These are phyloP conservation scores for Boletus rubescentipes DNA, from an alignment of 768 basidiomycete genomes.

Conservation along the genomic window DNA sequence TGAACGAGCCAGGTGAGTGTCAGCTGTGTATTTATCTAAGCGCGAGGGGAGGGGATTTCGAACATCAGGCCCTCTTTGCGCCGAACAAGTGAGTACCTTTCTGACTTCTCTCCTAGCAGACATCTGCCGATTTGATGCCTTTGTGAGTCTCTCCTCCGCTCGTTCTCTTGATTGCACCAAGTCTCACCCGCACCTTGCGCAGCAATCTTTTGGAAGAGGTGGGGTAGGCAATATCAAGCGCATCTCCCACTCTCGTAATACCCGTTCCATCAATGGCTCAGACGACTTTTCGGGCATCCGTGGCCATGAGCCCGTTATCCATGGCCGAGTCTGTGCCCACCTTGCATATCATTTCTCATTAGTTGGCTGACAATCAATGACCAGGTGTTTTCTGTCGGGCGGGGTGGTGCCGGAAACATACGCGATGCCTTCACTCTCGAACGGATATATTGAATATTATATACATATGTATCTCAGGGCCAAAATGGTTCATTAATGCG, in stretches of 20 bases:
- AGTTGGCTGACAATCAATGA: neutral
- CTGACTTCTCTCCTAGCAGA: conserved; percentile 17
- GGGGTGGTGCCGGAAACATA: conserved; percentile 87
- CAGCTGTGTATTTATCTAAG: neutral
- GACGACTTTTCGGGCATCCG: conserved; percentile 52
- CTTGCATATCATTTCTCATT: neutral
- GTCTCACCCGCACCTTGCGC: neutral
- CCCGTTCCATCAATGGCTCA: conserved; percentile 39
- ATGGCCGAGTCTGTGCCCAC: conserved; percentile 34
- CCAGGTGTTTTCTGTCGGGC: conserved; percentile 54
- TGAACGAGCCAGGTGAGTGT: conserved; percentile 15
- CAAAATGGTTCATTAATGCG: too few relatives aligned
- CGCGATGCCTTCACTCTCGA: conserved; percentile 33
- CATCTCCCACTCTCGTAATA: conserved; percentile 44
- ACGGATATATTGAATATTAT: too few relatives aligned
- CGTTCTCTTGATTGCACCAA: conserved; percentile 1
- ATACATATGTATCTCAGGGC: too few relatives aligned
- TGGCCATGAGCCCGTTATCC: conserved; percentile 53
- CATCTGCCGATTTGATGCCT: conserved; percentile 42
- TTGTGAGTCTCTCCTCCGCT: conserved; percentile 40
- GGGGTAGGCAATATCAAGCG: conserved; percentile 66
- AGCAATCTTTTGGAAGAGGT: conserved; percentile 65
- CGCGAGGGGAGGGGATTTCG: neutral
- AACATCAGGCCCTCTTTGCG: too few relatives aligned
- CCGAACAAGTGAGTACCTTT: neutral